Conservation (phyloP, 2,329 filamentous ascomycete species). For the Penicillium digitatum region DNA sequence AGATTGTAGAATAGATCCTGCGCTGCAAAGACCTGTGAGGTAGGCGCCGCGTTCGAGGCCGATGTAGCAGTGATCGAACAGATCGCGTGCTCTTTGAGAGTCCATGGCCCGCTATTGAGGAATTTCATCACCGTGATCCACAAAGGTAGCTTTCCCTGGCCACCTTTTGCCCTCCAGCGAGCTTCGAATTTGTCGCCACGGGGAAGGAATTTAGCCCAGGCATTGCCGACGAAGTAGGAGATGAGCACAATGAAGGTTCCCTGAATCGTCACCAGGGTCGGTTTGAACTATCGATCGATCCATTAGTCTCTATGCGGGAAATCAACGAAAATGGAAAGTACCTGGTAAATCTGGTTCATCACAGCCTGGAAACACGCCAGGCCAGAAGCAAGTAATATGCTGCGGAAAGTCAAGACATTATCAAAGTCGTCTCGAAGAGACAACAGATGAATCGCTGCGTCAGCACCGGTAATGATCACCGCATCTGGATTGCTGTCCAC, state of each 20-base stretch:
- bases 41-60: conserved; percentile 49
- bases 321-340: conserved; percentile 26
- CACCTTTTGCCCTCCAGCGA: conserved; percentile 45
- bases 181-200: conserved; percentile 51
- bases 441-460: conserved; percentile 50
- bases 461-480: conserved; percentile 52
- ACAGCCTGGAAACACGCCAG: conserved; percentile 54
- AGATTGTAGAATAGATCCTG: conserved; percentile 53
- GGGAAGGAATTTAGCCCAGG: conserved; percentile 48
- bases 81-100: conserved; percentile 55
- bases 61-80: conserved; percentile 54
- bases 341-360: conserved; percentile 55
- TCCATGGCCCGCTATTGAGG: conserved; percentile 52
- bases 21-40: conserved; percentile 44
- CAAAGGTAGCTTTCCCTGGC: conserved; percentile 41
- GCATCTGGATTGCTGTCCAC: conserved; percentile 23
- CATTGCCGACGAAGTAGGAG: conserved; percentile 53
- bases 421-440: conserved; percentile 54
- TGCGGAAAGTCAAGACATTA: conserved; percentile 51
- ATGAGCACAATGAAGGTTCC: conserved; percentile 58
- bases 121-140: conserved; percentile 45
- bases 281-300: conserved; percentile 47
- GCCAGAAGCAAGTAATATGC: conserved; percentile 48
- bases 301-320: conserved; percentile 2
- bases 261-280: conserved; percentile 47